Evolutionary conservation across 768 basidiomycete species (phyloP).

Genomic region (Grammothele lineata): DNA sequence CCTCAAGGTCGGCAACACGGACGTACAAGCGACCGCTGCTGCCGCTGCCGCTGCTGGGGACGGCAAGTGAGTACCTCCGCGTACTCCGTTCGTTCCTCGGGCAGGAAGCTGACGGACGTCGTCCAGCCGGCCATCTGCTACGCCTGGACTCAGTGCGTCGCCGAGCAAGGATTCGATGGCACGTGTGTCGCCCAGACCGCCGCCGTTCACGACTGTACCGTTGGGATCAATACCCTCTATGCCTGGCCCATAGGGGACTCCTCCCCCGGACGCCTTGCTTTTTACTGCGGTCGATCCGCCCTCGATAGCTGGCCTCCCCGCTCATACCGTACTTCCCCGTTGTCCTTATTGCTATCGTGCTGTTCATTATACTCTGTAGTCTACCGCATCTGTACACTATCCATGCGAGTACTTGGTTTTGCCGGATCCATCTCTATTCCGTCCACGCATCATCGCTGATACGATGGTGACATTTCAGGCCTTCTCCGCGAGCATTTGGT

Average conservation of each 20-base stretch:
- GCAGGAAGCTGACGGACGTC: background rate
- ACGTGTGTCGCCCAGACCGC: conserved; percentile 20
- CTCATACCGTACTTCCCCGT: conserved; percentile 2
- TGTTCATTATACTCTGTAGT: conserved; percentile 17
- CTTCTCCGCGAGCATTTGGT: conserved; percentile 31
- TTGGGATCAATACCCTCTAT: conserved; percentile 7
- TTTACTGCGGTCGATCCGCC: background rate
- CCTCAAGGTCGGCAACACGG: conserved; percentile 50
- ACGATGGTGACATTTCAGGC: too few species aligned
- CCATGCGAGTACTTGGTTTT: conserved; percentile 2
- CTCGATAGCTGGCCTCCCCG: background rate
- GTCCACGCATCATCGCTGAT: too few species aligned
- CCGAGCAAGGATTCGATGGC: conserved; percentile 26
- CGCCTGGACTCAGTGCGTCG: conserved; percentile 26
- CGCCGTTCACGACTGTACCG: conserved; percentile 22
- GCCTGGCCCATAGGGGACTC: conserved; percentile 3
- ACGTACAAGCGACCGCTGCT: conserved; percentile 10
- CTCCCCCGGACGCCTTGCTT: background rate
- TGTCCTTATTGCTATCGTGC: conserved; percentile 16
- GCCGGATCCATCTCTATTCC: too few species aligned
- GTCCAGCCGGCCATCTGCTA: conserved; percentile 21
- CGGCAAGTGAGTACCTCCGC: too few species aligned
- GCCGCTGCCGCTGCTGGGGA: background rate
- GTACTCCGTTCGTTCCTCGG: background rate
- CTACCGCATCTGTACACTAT: conserved; percentile 17